A percentile compares a stretch with the other conserved stretches of the same genome.
These are phyloP conservation scores for Pseudomassariella vexata DNA, from an alignment of 2,329 filamentous ascomycete species.

Conservation along the genomic window DNA sequence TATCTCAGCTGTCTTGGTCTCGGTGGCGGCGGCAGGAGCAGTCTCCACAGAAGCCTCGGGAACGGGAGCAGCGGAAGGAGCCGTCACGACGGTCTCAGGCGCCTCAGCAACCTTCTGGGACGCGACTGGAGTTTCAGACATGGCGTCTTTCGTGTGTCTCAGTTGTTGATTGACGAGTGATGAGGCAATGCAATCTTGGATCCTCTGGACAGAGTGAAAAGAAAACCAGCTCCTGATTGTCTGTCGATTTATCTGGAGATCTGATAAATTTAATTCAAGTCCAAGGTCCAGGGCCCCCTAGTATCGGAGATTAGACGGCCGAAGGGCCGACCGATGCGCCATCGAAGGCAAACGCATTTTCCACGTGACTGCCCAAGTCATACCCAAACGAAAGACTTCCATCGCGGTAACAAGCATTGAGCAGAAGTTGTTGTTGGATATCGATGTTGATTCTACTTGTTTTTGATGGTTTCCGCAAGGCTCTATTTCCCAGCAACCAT, in stretches of 20 bases:
- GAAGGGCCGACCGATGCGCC: no score
- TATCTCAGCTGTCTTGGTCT: background rate
- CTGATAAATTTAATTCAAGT: constrained; percentile 3
- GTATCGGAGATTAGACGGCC: no score
- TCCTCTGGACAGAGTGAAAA: no score
- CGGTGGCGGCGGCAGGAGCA: background rate
- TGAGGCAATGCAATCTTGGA: background rate
- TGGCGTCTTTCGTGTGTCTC: background rate
- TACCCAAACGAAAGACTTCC: no score
- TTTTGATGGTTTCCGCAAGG: no score
- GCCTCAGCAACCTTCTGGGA: background rate
- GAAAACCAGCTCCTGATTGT: background rate
- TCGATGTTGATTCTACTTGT: no score
- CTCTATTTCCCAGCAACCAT: no score
- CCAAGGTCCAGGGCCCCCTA: no score
- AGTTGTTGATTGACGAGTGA: background rate
- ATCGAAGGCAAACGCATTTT: no score
- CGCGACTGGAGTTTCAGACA: background rate
- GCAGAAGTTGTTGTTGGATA: no score
- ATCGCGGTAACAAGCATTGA: no score
- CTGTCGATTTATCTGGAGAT: constrained; percentile 2
- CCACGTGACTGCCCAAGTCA: no score
- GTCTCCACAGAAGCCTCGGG: constrained; percentile 1
- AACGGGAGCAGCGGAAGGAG: background rate
- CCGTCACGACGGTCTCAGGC: background rate